These are phyloP conservation scores for Hypocrella siamensis DNA, from an alignment of 2,329 filamentous ascomycete genomes.

Conservation along the genomic window DNA sequence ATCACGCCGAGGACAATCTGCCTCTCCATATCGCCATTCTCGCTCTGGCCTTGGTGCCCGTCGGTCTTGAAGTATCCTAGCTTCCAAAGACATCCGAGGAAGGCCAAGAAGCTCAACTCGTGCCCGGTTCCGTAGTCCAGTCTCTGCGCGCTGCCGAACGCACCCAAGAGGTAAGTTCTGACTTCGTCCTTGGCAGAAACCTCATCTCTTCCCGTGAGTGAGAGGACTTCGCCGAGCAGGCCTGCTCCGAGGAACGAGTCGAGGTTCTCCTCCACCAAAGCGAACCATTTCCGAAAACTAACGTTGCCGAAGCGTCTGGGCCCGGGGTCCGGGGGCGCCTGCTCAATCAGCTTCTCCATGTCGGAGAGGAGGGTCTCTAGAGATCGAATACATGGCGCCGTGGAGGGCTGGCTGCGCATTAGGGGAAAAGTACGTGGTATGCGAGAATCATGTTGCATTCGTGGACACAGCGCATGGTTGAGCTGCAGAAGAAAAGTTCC, in stretches of 20 bases:
- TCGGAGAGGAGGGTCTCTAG: constrained; percentile 51
- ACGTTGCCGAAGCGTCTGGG: constrained; percentile 85
- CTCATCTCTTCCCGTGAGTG: constrained; percentile 9
- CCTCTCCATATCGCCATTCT: constrained; percentile 55
- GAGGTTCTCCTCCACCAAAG: constrained; percentile 46
- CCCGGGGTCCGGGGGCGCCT: constrained; percentile 71
- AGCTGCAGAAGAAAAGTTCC: constrained; percentile 79
- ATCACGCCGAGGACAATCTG: constrained; percentile 69
- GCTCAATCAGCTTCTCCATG: constrained; percentile 52
- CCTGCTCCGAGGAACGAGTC: constrained; percentile 18
- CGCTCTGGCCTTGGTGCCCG: constrained; percentile 25
- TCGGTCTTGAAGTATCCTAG: constrained; percentile 60
- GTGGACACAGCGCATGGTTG: constrained; percentile 71
- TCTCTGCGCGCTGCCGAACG: constrained; percentile 76
- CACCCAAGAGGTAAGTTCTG: constrained; percentile 63
- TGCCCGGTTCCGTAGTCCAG: constrained; percentile 95
- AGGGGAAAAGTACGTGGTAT: constrained; percentile 24
- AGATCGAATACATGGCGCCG: constrained; percentile 38
- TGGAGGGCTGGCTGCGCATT: constrained; percentile 21
- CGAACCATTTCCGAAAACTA: constrained; percentile 75
- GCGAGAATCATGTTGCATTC: constrained; percentile 24
- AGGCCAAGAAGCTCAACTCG: constrained; percentile 87
- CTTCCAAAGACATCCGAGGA: constrained; percentile 83
- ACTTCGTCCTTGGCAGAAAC: constrained; percentile 50
- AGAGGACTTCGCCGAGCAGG: constrained; percentile 13